A percentile compares a stretch with the other conserved stretches of the same genome.
Evolutionary conservation across 2,329 filamentous ascomycete species (phyloP).

Genomic region (Penicillium psychrosexuale): DNA sequence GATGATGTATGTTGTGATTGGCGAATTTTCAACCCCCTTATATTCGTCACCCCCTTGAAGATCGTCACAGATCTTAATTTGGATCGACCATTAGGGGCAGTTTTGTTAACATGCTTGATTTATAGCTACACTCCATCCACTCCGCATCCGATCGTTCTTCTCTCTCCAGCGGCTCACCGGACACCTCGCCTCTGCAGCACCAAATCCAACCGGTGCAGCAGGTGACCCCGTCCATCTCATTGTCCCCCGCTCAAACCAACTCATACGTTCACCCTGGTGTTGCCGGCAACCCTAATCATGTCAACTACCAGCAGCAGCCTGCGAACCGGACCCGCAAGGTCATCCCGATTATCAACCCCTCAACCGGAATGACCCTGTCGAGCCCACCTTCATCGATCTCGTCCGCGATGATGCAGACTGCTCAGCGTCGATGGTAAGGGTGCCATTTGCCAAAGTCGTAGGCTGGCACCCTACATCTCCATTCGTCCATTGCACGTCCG

Average conservation of each 20-base stretch:
- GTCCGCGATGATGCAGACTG: conserved; percentile 60
- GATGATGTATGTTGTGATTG: conserved; percentile 66
- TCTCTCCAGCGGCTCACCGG: conserved; percentile 88
- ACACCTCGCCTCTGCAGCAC: conserved; percentile 86
- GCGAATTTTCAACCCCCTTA: not conserved
- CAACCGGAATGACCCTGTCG: conserved; percentile 80
- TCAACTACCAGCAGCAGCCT: conserved; percentile 92
- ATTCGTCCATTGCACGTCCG: conserved; percentile 31
- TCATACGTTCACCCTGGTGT: conserved; percentile 62
- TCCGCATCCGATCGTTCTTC: conserved; percentile 90
- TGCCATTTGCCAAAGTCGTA: conserved; percentile 21
- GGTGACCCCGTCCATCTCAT: conserved; percentile 68
- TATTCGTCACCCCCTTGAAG: not conserved
- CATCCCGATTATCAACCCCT: conserved; percentile 96
- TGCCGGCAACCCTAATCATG: conserved; percentile 63
- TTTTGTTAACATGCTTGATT: conserved; percentile 18
- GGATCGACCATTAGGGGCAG: not conserved
- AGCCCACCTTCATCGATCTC: conserved; percentile 77
- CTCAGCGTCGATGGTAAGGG: conserved; percentile 43
- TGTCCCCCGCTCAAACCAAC: conserved; percentile 60
- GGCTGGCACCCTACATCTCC: conserved; percentile 24
- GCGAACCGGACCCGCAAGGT: conserved; percentile 87
- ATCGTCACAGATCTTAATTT: not conserved
- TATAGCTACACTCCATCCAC: conserved; percentile 83
- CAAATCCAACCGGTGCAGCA: conserved; percentile 70